phyloP scores from a whole-genome alignment of 2,329 filamentous ascomycete genomes.

The Ascochyta clinopodiicola region DNA sequence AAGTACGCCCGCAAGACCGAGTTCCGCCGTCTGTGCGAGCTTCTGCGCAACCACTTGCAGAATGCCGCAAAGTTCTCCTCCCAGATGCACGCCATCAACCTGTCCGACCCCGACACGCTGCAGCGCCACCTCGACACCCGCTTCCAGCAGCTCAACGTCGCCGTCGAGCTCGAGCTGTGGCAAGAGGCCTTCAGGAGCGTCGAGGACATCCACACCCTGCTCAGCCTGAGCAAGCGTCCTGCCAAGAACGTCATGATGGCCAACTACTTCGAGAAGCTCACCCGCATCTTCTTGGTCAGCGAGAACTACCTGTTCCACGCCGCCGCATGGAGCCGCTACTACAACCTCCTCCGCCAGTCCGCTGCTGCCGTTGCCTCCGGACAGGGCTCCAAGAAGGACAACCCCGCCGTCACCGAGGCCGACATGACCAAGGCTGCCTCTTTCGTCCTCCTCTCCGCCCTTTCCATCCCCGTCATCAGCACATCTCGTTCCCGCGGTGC shows the following conservation, averaged over 20 bases:
- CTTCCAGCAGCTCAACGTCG: slow-evolving; percentile 98
- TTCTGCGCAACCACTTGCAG: slow-evolving; percentile 97
- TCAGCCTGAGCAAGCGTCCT: slow-evolving; percentile 96
- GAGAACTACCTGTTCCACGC: slow-evolving; percentile 99
- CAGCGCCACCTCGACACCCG: slow-evolving; percentile 97
- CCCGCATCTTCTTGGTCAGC: slow-evolving; percentile 96
- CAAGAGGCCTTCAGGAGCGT: slow-evolving; percentile 99
- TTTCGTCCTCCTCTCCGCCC: slow-evolving; percentile 90
- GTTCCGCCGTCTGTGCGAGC: slow-evolving; percentile 96
- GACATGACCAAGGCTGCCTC: slow-evolving; percentile 95
- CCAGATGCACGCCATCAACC: slow-evolving; percentile 99
- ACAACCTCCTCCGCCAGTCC: slow-evolving; percentile 92
- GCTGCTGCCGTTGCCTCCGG: slow-evolving; percentile 81
- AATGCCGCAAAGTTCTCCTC: slow-evolving; percentile 98
- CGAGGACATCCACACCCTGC: slow-evolving; percentile 96
- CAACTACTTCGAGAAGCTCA: slow-evolving; percentile 99
- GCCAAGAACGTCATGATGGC: slow-evolving; percentile 99
- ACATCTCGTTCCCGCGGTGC: slow-evolving; percentile 94
- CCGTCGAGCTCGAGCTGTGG: slow-evolving; percentile 97
- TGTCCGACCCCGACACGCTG: slow-evolving; percentile 95
- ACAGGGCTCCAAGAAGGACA: slow-evolving; percentile 91
- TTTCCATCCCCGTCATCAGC: slow-evolving; percentile 99
- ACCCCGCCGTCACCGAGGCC: slow-evolving; percentile 84
- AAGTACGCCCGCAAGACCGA: slow-evolving; percentile 99
- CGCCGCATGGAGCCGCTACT: slow-evolving; percentile 96